Evolutionary conservation across 768 basidiomycete species (phyloP), one percentile per base, ranked within the genome.

Genomic region (Gyrodon lividus): DNA sequence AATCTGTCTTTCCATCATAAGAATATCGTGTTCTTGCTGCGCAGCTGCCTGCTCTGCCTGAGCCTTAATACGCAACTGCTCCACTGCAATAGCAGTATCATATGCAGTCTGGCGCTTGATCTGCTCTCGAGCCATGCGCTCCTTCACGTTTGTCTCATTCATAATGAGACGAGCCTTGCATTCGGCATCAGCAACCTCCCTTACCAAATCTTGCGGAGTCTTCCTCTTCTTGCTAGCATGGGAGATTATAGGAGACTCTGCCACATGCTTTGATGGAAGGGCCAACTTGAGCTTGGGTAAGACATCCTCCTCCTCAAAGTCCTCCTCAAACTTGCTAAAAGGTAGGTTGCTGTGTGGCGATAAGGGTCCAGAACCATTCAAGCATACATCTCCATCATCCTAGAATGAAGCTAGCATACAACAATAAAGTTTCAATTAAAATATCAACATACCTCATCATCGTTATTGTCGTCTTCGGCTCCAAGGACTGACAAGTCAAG

Each of bases 1-100:
- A 46, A 46, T 46, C 45, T 45, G 44, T 30, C 17, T 45, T 13
- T 33, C 44, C 14, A 45, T 45, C 44, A 45, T 33, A 4, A 33
- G 12, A 8, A 45, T 14, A 6, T 45, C 44, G 33, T 45, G 44
- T 16, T 28, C 44, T 8, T 16, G 2, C 9, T 31, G 30, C 16
- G 26, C 24, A 7, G 14, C 30, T n/a, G 30, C 44, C 20, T 33
- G 30, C 44, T 45, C 17, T 7, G 3, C 5, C 30, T 45, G 30
- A 33, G 12, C 26, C 44, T 33, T 33, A 30, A 45, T 28, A n/a
- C 44, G 22, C 24, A 45, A 13, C 10, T 7, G 26, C 44, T 45
- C 44, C 6, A 45, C 7, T 17, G 20, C 20, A 30, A 45, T 12
- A 19, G 44, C 44, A 45, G 44, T 33, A 17, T 45, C 28, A 45